phyloP scores from a whole-genome alignment of 2,329 filamentous ascomycete genomes.

The Claviceps pusilla region DNA sequence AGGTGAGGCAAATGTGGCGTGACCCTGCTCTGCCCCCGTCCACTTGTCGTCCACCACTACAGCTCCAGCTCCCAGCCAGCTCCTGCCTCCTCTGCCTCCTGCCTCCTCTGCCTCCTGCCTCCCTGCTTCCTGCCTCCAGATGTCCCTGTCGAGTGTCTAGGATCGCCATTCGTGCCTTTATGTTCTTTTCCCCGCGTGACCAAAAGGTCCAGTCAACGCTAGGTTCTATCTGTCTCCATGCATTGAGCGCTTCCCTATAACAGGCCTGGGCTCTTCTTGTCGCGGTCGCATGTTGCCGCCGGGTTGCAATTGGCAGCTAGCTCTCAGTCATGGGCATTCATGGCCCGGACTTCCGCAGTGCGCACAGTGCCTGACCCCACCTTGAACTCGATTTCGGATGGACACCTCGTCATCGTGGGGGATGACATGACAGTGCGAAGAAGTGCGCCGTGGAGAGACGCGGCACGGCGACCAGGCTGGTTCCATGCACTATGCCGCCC shows the following conservation, averaged over 20 bases:
- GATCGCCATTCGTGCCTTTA: not conserved
- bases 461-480: too few species aligned
- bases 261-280: not conserved
- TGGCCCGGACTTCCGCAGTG: not conserved
- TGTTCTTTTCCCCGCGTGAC: not conserved
- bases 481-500: too few species aligned
- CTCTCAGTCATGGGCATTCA: not conserved
- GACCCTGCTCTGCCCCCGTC: not conserved
- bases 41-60: not conserved
- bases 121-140: too few species aligned
- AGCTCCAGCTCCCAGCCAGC: not conserved
- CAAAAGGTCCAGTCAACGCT: not conserved
- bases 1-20: conserved; percentile 1
- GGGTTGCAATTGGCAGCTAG: not conserved
- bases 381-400: not conserved
- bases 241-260: not conserved
- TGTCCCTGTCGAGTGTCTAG: too few species aligned
- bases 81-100: not conserved
- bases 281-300: too few species aligned
- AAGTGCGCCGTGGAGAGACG: too few species aligned
- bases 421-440: not conserved
- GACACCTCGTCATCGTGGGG: not conserved
- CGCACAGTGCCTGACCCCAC: not conserved
- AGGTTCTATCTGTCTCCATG: not conserved
- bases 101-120: not conserved